These are phyloP conservation scores for Phaeomoniella chlamydospora DNA, from an alignment of 2,329 filamentous ascomycete genomes.

Conservation along the genomic window DNA sequence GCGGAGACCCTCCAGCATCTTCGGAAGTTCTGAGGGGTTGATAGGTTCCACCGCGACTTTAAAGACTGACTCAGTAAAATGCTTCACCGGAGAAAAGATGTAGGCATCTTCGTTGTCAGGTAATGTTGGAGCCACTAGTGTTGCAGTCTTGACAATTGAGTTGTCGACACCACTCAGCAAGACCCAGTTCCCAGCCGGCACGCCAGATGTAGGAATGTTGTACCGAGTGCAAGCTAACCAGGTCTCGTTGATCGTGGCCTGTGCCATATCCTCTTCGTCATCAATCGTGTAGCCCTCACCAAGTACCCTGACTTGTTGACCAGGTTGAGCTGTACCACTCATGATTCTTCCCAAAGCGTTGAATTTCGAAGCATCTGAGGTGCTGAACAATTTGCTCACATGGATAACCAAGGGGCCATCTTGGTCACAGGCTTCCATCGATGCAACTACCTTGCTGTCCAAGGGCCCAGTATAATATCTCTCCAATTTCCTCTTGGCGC, in stretches of 20 bases:
- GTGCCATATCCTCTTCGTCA: slow-evolving; percentile 93
- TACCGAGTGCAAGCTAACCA: slow-evolving; percentile 89
- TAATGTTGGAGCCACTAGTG: slow-evolving; percentile 65
- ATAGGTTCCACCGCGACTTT: slow-evolving; percentile 97
- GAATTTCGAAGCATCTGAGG: slow-evolving; percentile 79
- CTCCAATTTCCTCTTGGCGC: slow-evolving; percentile 61
- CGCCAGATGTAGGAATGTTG: slow-evolving; percentile 77
- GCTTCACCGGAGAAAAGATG: slow-evolving; percentile 83
- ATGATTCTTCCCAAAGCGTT: slow-evolving; percentile 81
- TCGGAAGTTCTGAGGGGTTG: slow-evolving; percentile 92
- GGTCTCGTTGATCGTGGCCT: slow-evolving; percentile 69
- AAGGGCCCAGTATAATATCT: slow-evolving; percentile 84
- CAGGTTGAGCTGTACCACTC: slow-evolving; percentile 76
- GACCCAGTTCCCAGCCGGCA: slow-evolving; percentile 88
- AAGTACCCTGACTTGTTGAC: slow-evolving; percentile 73
- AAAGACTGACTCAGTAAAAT: slow-evolving; percentile 95
- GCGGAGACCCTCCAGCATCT: slow-evolving; percentile 93
- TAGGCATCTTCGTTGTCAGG: slow-evolving; percentile 84
- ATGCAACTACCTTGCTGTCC: slow-evolving; percentile 63
- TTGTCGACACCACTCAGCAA: slow-evolving; percentile 90
- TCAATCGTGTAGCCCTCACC: slow-evolving; percentile 93
- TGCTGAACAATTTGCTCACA: slow-evolving; percentile 85
- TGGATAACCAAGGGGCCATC: slow-evolving; percentile 87
- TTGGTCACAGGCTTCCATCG: slow-evolving; percentile 72
- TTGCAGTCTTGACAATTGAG: slow-evolving; percentile 95